These are phyloP conservation scores for Cryptosporidium muris DNA, from an alignment of 169 alveolate genomes.

Conservation along the genomic window DNA sequence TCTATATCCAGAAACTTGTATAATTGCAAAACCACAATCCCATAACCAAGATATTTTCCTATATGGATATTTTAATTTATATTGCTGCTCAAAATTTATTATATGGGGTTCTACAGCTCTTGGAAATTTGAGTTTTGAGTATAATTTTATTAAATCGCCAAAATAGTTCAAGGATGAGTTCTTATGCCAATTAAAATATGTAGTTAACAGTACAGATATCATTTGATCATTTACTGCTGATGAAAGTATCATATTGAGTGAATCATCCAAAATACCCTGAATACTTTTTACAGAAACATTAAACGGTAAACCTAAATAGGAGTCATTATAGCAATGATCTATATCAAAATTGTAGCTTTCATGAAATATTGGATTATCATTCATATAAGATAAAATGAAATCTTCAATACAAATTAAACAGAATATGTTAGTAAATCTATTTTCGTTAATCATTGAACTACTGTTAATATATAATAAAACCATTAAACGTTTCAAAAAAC, in stretches of 20 bases:
- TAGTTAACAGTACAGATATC: conserved; percentile 22
- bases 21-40: conserved; percentile 48
- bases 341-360: not conserved
- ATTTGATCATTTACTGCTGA: not conserved
- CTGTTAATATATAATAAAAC: conserved; percentile 1
- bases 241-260: conserved; percentile 14
- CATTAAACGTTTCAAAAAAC: conserved; percentile 29
- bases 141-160: not conserved
- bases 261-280: conserved; percentile 27
- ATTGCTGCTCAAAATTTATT: conserved; percentile 5
- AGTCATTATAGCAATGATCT: no score
- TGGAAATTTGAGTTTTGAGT: conserved; percentile 18
- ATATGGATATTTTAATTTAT: conserved; percentile 29
- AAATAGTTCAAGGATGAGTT: not conserved
- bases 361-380: not conserved
- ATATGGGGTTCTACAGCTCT: conserved; percentile 8
- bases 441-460: not conserved
- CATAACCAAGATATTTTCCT: conserved; percentile 58
- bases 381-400: conserved; percentile 22
- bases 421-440: conserved; percentile 4
- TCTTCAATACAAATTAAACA: conserved; percentile 28
- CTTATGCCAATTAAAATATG: conserved; percentile 54
- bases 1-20: conserved; percentile 24
- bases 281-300: conserved; percentile 47
- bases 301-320: no score